Evolutionary conservation across 208 protist genomes (phyloP).

Genomic region (Trypanosoma congolense): DNA sequence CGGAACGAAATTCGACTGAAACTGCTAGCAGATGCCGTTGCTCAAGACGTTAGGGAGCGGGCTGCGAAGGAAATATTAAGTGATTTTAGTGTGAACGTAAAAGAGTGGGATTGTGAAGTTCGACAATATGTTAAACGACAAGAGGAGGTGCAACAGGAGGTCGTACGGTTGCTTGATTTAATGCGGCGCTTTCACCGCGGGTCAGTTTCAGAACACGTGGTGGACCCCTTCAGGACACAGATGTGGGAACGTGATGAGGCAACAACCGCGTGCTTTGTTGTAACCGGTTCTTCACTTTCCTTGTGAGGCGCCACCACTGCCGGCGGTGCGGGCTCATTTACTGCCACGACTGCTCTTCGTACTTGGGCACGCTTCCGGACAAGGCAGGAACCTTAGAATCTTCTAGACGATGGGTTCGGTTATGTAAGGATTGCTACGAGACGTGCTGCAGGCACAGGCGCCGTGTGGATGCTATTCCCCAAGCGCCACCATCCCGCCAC

Average conservation of each 20-base stretch:
- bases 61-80: background rate
- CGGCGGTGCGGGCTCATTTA: conserved; percentile 72
- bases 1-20: conserved; percentile 35
- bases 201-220: conserved; percentile 32
- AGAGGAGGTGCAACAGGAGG: conserved; percentile 26
- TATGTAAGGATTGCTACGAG: conserved; percentile 50
- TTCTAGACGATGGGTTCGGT: conserved; percentile 30
- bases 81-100: background rate
- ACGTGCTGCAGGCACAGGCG: conserved; percentile 34
- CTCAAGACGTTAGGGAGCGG: conserved; percentile 2
- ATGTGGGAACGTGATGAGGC: conserved; percentile 38
- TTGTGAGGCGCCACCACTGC: conserved; percentile 47
- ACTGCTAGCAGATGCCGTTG: conserved; percentile 25
- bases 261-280: conserved; percentile 31
- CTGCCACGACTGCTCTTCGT: conserved; percentile 52
- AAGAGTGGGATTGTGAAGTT: conserved; percentile 3
- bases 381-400: background rate
- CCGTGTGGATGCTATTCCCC: conserved; percentile 1
- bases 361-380: conserved; percentile 41
- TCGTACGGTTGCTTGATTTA: conserved; percentile 25
- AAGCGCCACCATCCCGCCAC: background rate
- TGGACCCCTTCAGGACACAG: conserved; percentile 34
- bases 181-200: conserved; percentile 32
- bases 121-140: conserved; percentile 26
- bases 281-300: conserved; percentile 28